Base-by-base conservation (phyloP, 768 basidiomycete species). In the Calocybe indica region DNA sequence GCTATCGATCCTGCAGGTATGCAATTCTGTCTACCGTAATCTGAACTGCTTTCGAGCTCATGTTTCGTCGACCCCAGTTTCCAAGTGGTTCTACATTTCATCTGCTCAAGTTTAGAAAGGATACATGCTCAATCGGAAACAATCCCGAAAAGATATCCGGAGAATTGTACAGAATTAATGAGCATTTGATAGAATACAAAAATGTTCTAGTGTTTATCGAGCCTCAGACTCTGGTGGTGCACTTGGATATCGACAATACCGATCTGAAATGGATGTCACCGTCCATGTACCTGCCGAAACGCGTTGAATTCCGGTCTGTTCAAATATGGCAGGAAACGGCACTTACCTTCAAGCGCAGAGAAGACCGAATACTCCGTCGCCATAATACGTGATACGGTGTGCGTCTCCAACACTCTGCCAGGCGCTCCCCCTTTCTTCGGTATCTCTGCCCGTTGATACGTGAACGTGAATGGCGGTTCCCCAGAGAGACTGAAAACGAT, bases 391-490 rank as follows among this genome's bases (percentile, higher is more conserved):
- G 89, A 88, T 13, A 92, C 89, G 0, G 92, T 94, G 58, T 94
- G 92, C 12, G 90, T 90, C 65, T 94, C 92, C 6, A 94, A 74
- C n/a, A 93, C 81, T 59, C 85, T 88, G 44, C 81, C 82, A 37
- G 79, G 72, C 54, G 78, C 83, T 42, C 78, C 76, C 30, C 85
- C 83, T 61, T 87, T 88, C 67, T 76, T 81, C 3, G 70, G 63
- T 13, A 82, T 74, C 64, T 91, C 90, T 2, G 89, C 77, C 40
- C 91, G 80, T 62, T 92, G 89, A 66, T 94, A 94, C 0, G 92
- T 93, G 67, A 99, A 97, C 1, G 93, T 86, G 69, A 97, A 99
- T 0, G 96, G 96, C 12, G 96, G 87, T 61, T 90, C 87, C 39
- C 96, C 96, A 31, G 85, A 73, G 45, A 99, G 77, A 3, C 84